phyloP scores from a whole-genome alignment of 192 early-diverging fungal species.

The Entrophospora sp. region DNA sequence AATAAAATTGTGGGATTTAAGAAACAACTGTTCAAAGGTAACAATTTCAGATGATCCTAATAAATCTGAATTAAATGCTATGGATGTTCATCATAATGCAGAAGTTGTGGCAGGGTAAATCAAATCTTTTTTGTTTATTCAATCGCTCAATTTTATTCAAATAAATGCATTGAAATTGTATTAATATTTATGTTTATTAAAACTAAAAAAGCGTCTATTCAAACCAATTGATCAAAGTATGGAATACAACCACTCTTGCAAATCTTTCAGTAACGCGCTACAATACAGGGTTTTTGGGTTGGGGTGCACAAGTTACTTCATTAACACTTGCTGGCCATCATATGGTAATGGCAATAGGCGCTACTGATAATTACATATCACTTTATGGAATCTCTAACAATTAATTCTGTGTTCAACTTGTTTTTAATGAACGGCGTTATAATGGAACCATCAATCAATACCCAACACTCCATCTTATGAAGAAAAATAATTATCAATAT shows the following conservation, averaged over 20 bases:
- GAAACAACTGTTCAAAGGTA: slow-evolving; percentile 31
- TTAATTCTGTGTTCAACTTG: no score
- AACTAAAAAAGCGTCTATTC: slow-evolving; percentile 33
- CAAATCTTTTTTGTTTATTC: neutral
- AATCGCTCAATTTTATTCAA: neutral
- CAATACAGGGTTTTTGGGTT: slow-evolving; percentile 16
- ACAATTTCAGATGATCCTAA: slow-evolving; percentile 32
- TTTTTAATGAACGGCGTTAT: no score
- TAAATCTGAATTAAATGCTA: slow-evolving; percentile 39
- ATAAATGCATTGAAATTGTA: neutral
- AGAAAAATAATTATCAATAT: no score
- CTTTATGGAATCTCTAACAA: slow-evolving; percentile 1
- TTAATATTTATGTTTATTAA: slow-evolving; percentile 22
- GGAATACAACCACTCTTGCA: slow-evolving; percentile 26
- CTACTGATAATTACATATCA: slow-evolving; percentile 19
- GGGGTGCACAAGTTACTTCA: slow-evolving; percentile 19
- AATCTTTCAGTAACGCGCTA: slow-evolving; percentile 5
- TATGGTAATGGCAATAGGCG: slow-evolving; percentile 15
- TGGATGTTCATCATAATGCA: slow-evolving; percentile 53
- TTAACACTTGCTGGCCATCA: slow-evolving; percentile 16
- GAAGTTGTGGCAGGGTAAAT: slow-evolving; percentile 51
- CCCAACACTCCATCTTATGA: no score
- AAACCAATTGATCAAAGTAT: slow-evolving; percentile 46
- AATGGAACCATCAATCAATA: no score
- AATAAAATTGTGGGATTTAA: slow-evolving; percentile 56